These are phyloP conservation scores for Claviceps fusiformis DNA, from an alignment of 2,329 filamentous ascomycete genomes.

Conservation along the genomic window DNA sequence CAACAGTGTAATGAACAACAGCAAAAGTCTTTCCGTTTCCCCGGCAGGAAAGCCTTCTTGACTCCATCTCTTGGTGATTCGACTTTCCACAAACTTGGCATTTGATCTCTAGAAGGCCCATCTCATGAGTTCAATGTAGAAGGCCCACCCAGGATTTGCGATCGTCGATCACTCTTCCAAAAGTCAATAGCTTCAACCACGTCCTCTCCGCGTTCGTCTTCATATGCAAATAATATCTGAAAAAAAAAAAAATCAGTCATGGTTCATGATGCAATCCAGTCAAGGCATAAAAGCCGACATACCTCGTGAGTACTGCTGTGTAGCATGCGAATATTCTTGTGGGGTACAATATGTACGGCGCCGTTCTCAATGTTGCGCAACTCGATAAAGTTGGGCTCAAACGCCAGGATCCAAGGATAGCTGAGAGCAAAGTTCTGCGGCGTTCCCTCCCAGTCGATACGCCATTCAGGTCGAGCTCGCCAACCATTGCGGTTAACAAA, in stretches of 20 bases:
- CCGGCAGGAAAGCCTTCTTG: not conserved
- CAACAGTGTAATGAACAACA: not conserved
- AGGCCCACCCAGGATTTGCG: constrained; percentile 21
- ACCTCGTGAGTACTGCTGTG: constrained; percentile 97
- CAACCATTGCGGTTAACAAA: constrained; percentile 98
- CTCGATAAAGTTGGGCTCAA: constrained; percentile 96
- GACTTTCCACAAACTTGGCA: not conserved
- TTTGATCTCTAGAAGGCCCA: not conserved
- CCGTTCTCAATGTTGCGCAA: constrained; percentile 90
- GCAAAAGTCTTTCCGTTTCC: not conserved
- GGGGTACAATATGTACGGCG: constrained; percentile 88
- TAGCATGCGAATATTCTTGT: constrained; percentile 93
- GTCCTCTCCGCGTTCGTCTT: constrained; percentile 88
- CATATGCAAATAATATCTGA: constrained; percentile 93
- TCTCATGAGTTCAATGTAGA: constrained; percentile 2
- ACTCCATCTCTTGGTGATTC: not conserved
- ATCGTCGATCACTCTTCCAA: constrained; percentile 59
- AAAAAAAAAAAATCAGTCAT: not conserved
- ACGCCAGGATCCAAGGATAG: constrained; percentile 92
- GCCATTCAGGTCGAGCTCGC: constrained; percentile 91
- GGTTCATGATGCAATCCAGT: not conserved
- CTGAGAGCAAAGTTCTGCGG: constrained; percentile 88
- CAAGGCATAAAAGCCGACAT: constrained; percentile 20
- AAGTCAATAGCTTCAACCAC: constrained; percentile 93
- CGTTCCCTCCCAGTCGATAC: constrained; percentile 92